Evolutionary conservation across 176 grass and related monocot species (phyloP).

Genomic region (Zea luxurians): DNA sequence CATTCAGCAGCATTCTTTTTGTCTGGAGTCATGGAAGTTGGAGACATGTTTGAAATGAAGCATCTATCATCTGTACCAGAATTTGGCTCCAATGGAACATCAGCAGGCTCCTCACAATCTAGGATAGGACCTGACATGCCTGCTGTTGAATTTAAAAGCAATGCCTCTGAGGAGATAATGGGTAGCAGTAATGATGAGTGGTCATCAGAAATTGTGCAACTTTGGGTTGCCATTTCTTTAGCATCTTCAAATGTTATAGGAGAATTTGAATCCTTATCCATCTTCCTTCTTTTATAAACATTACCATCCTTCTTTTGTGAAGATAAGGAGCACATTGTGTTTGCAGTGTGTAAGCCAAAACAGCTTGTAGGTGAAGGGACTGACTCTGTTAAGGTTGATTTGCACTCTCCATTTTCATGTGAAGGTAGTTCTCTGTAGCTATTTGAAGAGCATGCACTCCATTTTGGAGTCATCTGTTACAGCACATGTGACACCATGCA

Average conservation of each 20-base stretch:
- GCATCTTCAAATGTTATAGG: constrained; percentile 34
- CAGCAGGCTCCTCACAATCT: constrained; percentile 22
- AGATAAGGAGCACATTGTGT: constrained; percentile 55
- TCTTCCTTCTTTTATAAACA: constrained; percentile 66
- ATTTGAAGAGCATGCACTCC: constrained; percentile 47
- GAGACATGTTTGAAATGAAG: constrained; percentile 37
- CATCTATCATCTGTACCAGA: constrained; percentile 33
- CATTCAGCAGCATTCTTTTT: constrained; percentile 53
- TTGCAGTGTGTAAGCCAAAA: constrained; percentile 34
- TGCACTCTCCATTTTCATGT: constrained; percentile 39
- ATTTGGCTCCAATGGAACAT: constrained; percentile 36
- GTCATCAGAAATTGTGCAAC: constrained; percentile 37
- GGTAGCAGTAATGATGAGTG: constrained; percentile 33
- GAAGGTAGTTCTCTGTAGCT: constrained; percentile 38
- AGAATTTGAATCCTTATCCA: constrained; percentile 55
- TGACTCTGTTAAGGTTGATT: constrained; percentile 39
- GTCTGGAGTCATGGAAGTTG: constrained; percentile 27
- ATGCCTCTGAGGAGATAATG: constrained; percentile 25
- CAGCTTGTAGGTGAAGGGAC: constrained; percentile 30
- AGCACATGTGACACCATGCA: constrained; percentile 40
- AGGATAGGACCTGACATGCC: constrained; percentile 11
- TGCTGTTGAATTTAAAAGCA: constrained; percentile 25
- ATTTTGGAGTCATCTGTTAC: constrained; percentile 60
- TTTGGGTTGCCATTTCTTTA: constrained; percentile 42
- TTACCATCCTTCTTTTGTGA: constrained; percentile 49